Base-by-base conservation (phyloP, 2,329 filamentous ascomycete species). In the Chaetomiaceae sp. region DNA sequence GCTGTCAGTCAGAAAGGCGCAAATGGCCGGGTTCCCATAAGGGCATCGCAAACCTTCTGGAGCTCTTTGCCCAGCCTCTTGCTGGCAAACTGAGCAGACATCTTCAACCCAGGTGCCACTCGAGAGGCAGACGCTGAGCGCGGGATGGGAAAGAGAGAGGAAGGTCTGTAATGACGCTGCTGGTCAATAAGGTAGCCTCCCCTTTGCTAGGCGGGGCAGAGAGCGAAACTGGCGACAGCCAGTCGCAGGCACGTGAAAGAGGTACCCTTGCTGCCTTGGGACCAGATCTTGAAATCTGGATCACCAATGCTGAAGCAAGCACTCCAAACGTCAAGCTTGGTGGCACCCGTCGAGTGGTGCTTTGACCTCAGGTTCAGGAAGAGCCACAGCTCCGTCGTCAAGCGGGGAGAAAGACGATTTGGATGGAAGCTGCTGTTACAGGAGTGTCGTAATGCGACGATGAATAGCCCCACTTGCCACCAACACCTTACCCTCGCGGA, bases 31-130 rank as follows among this genome's bases (percentile, higher is more conserved):
- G n/a, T 3, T 31, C 4, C 3, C n/a, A n/a, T n/a, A 15, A 20
- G 14, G 20, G 14, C 23, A 14, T 17, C 23, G 36, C 64, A 37
- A 67, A 82, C 80, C 75, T 83, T 84, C 37, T 66, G 65, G 29
- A 83, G 70, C 71, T 85, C 82, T 66, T 85, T 85, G 40, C 73
- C 71, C 57, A 85, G 66, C 36, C 82, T 73, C 66, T 83, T 54
- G 9, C 46, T 45, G 37, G 56, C 53, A 42, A 56, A 58, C 9
- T 44, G 48, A 8, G 14, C 52, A 12, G 55, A n/a, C 51, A 54
- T 54, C 12, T 48, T 54, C 2, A 15, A 15, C 38, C 7, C 15
- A 11, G 23, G 17, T 31, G n/a, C 37, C 38, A 4, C 22, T 22
- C 15, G n/a, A 15, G 7, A 36, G n/a, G 20, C 15, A 19, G 20